These are phyloP conservation scores for Pyrenopolyporus hunteri DNA, from an alignment of 495 filamentous ascomycete species.

Conservation along the genomic window DNA sequence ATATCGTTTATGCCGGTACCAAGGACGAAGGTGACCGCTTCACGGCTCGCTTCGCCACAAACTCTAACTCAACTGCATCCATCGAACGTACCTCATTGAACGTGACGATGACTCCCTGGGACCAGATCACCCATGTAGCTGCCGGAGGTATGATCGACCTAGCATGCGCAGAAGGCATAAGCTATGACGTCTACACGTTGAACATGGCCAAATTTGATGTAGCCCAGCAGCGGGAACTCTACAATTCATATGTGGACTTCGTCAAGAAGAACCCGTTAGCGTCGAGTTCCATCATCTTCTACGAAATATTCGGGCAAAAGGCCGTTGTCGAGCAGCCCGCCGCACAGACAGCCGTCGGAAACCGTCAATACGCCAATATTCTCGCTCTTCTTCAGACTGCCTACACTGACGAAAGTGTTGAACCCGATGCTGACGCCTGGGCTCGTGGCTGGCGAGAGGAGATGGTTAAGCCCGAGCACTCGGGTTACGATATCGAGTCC, in stretches of 20 bases:
- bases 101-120: background rate
- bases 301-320: conserved; percentile 46
- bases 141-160: background rate
- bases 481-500: conserved; percentile 23
- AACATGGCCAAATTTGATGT: background rate
- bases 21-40: background rate
- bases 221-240: background rate
- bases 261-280: conserved; percentile 14
- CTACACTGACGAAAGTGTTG: conserved; percentile 27
- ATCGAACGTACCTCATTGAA: background rate
- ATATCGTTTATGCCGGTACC: background rate
- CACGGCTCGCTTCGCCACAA: background rate
- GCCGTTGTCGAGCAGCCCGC: conserved; percentile 33
- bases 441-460: conserved; percentile 33
- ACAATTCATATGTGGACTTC: conserved; percentile 5
- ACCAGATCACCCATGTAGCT: background rate
- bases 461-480: conserved; percentile 23
- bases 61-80: background rate
- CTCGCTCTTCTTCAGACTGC: conserved; percentile 29
- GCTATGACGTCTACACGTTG: background rate
- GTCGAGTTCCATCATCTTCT: conserved; percentile 34
- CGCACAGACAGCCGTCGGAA: conserved; percentile 18
- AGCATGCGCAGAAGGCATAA: background rate
- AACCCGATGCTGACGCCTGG: conserved; percentile 26
- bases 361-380: conserved; percentile 40